Evolutionary conservation across 306 rosid species (phyloP).

Genomic region (Crataegus laevigata): DNA sequence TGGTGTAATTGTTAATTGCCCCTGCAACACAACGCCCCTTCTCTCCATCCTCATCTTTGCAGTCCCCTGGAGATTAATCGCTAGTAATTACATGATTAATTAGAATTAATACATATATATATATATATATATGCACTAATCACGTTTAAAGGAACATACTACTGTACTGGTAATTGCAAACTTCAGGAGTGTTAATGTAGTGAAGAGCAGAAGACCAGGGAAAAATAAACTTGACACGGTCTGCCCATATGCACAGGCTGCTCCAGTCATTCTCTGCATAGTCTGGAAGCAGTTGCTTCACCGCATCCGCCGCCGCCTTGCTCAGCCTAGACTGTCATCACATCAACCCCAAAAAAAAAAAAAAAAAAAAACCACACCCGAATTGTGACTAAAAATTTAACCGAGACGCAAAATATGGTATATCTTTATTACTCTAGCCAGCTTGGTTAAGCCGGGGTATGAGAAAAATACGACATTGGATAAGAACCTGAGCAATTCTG

Average conservation of each 20-base stretch:
- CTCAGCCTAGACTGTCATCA: conserved; percentile 43
- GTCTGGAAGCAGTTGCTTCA: conserved; percentile 51
- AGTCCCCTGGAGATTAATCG: conserved; percentile 51
- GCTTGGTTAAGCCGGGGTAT: not conserved
- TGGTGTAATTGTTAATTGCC: conserved; percentile 69
- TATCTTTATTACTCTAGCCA: too few relatives aligned
- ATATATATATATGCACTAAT: not conserved
- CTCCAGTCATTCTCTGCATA: conserved; percentile 47
- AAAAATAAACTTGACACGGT: conserved; percentile 34
- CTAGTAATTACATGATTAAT: not conserved
- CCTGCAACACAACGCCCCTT: conserved; percentile 63
- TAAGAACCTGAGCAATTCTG: conserved; percentile 62
- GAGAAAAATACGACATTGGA: not conserved
- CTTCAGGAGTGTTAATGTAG: conserved; percentile 66
- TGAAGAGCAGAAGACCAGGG: conserved; percentile 83
- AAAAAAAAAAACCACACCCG: not conserved
- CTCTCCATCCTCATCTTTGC: conserved; percentile 50
- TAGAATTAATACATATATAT: not conserved
- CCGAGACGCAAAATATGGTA: not conserved
- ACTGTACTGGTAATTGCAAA: conserved; percentile 41
- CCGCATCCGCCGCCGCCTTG: conserved; percentile 47
- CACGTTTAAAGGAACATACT: conserved; percentile 25
- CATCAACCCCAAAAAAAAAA: not conserved
- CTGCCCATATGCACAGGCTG: conserved; percentile 72
- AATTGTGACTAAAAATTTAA: too few relatives aligned